These are phyloP conservation scores for Pyrus communis DNA, from an alignment of 306 rosid species.

Conservation along the genomic window DNA sequence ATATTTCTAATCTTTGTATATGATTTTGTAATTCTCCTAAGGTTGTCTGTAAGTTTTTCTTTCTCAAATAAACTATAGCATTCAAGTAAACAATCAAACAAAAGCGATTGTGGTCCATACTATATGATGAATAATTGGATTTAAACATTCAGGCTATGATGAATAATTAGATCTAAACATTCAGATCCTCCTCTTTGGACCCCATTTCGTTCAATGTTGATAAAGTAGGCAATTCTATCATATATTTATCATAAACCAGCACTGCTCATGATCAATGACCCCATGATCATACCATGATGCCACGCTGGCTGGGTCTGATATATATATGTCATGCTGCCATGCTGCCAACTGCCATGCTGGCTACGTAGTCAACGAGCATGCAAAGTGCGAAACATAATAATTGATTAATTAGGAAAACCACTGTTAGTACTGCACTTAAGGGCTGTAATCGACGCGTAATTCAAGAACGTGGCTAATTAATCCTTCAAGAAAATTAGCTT, in stretches of 20 bases:
- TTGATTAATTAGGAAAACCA: not conserved
- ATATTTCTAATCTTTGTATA: too few relatives aligned
- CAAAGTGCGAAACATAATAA: not conserved
- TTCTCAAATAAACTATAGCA: too few relatives aligned
- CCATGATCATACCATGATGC: not conserved
- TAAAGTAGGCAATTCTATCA: slow-evolving; percentile 13
- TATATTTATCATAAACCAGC: slow-evolving; percentile 24
- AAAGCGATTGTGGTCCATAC: too few relatives aligned
- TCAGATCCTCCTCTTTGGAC: not conserved
- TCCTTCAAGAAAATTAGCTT: slow-evolving; percentile 6
- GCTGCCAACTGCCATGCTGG: not conserved
- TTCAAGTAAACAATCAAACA: too few relatives aligned
- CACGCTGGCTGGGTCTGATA: not conserved
- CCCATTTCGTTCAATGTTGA: not conserved
- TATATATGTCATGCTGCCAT: not conserved
- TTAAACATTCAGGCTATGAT: not conserved
- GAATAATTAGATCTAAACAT: not conserved
- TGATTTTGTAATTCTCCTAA: too few relatives aligned
- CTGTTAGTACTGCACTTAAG: slow-evolving; percentile 16
- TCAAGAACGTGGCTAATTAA: slow-evolving; percentile 1
- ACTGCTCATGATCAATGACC: not conserved
- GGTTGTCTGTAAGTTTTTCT: too few relatives aligned
- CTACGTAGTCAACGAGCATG: slow-evolving; percentile 18
- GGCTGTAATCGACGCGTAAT: slow-evolving; percentile 20
- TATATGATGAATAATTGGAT: too few relatives aligned